Evolutionary conservation across 164 flowering plant species (phyloP).

Genomic region (Macadamia tetraphylla): DNA sequence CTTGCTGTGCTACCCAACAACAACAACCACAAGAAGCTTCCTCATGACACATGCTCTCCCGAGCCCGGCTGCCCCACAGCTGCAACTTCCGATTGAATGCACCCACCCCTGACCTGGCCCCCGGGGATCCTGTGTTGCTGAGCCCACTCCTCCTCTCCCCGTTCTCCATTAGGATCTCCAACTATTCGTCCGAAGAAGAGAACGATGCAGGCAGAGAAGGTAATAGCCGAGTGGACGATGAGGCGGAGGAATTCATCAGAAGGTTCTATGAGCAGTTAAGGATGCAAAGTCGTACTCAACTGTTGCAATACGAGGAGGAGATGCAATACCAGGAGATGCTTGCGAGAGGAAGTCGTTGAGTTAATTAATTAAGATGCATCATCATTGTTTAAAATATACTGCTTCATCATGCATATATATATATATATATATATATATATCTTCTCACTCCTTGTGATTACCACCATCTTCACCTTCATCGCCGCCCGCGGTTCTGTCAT

Average conservation of each 20-base stretch:
- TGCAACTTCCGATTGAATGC: conserved; percentile 16
- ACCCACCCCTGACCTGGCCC: conserved; percentile 21
- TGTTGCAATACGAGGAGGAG: conserved; percentile 34
- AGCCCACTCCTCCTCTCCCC: conserved; percentile 32
- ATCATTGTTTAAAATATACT: too few species aligned
- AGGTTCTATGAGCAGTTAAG: conserved; percentile 51
- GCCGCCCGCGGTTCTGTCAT: too few species aligned
- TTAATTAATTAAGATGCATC: too few species aligned
- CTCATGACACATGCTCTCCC: conserved; percentile 19
- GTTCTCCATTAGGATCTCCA: conserved; percentile 27
- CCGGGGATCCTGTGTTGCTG: not conserved
- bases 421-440: too few species aligned
- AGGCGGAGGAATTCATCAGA: conserved; percentile 54
- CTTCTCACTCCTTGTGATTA: too few species aligned
- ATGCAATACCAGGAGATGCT: conserved; percentile 25
- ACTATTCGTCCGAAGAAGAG: conserved; percentile 40
- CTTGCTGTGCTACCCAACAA: conserved; percentile 26
- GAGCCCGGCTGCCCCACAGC: conserved; percentile 11
- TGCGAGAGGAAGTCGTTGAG: conserved; percentile 13
- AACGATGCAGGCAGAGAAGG: conserved; percentile 4
- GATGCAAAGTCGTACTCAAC: conserved; percentile 34
- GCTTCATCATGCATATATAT: too few species aligned
- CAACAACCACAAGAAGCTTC: too few species aligned
- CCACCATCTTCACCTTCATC: too few species aligned
- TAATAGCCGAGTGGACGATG: conserved; percentile 28